Evolutionary conservation across 1,139 yeast species (phyloP), one percentile per base, ranked within the genome.

Genomic region (Hemisphaericaspora lyxosophila): DNA sequence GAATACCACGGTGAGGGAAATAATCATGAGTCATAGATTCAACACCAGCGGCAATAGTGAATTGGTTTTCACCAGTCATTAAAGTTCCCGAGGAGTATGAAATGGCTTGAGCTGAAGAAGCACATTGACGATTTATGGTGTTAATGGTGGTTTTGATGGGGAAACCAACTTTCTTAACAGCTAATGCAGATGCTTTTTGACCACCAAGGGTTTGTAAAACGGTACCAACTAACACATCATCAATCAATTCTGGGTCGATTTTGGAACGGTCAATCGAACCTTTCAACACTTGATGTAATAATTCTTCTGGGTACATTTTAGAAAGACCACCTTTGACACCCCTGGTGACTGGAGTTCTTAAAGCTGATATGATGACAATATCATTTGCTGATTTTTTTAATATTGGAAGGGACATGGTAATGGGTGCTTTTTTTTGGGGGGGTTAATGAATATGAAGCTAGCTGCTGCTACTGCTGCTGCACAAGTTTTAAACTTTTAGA

Each of bases 201-300:
- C 95, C 95, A 18, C 95, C 89, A 41, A 94, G 92, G 29, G 79
- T 75, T 64, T 85, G 85, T 54, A 87, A 70, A 27, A 86, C 95
- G 58, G 88, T 85, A 47, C 96, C 95, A 44, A 85, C 80, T 27
- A 81, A 79, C 40, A 86, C 76, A 50, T 87, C 95, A 48, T 82
- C 90, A 43, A 87, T 75, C 47, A 75, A 45, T 6, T 43, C 44
- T 22, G 58, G 54, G 30, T 62, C 61, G 20, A 65, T 48, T 7
- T 53, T 51, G 11, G 64, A 45, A 30, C 49, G 53, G 8, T 53
- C 53, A 7, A 65, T 33, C 1, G 67, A 50, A 3, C 64, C 68
- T 34, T 52, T 49, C 18, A 67, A 50, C 2, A 62, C 60, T 26
- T 53, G 50, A 27, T 60, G 47, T 24, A 67, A 52, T 12, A 67